Evolutionary conservation across 495 filamentous ascomycete genomes (phyloP).

Genomic region (Hypoxylon perforatum): DNA sequence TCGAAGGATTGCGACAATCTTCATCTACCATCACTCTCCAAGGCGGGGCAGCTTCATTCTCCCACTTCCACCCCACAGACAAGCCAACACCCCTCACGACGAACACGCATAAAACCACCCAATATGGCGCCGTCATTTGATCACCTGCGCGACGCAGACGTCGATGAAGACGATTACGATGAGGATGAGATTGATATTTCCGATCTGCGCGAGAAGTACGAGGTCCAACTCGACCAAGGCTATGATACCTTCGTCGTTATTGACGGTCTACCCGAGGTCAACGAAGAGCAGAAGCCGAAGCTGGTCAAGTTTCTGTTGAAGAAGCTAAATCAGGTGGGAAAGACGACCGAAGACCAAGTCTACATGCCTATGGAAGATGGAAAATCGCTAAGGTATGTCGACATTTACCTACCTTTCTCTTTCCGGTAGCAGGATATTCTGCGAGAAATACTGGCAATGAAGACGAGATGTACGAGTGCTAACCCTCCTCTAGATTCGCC

Average conservation of each 20-base stretch:
- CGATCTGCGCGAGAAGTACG: constrained; percentile 90
- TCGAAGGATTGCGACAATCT: neutral
- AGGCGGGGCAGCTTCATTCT: constrained; percentile 50
- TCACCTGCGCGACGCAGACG: constrained; percentile 71
- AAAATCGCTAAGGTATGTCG: constrained; percentile 80
- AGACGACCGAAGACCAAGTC: constrained; percentile 84
- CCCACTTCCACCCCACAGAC: constrained; percentile 23
- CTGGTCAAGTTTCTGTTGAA: constrained; percentile 93
- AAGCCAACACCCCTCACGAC: neutral
- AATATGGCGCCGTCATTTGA: constrained; percentile 71
- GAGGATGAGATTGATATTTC: constrained; percentile 94
- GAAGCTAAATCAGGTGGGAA: constrained; percentile 86
- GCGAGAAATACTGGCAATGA: neutral
- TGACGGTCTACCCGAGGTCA: constrained; percentile 89
- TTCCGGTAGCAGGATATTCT: too few relatives aligned
- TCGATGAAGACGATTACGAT: constrained; percentile 89
- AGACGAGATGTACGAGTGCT: constrained; percentile 5
- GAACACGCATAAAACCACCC: constrained; percentile 36
- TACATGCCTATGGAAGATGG: constrained; percentile 91
- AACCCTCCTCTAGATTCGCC: constrained; percentile 71
- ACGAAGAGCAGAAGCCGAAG: constrained; percentile 85
- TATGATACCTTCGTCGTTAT: constrained; percentile 95
- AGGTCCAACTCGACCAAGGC: constrained; percentile 94
- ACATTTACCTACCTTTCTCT: neutral
- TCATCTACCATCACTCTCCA: constrained; percentile 1